Conservation (phyloP, 1,139 yeast genomes). For the Lodderomyces pseudojiufengensis region DNA sequence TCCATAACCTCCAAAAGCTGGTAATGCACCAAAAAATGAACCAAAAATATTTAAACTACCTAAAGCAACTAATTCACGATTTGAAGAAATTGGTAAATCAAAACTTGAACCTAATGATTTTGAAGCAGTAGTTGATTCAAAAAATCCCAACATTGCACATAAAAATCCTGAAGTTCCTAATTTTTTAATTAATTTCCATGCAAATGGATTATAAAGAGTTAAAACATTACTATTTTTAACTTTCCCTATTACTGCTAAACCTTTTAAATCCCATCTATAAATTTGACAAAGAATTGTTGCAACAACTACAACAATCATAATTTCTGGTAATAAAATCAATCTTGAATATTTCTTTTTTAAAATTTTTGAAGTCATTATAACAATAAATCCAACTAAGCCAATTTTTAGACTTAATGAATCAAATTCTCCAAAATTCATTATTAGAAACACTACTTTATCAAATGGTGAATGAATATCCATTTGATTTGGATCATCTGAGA, state of each 20-base stretch:
- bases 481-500: constrained; percentile 30
- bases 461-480: constrained; percentile 74
- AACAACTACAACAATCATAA: constrained; percentile 64
- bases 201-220: constrained; percentile 32
- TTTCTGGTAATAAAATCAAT: constrained; percentile 64
- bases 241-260: constrained; percentile 68
- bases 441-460: constrained; percentile 61
- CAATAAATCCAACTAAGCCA: constrained; percentile 45
- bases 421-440: constrained; percentile 33
- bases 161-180: constrained; percentile 61
- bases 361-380: constrained; percentile 38
- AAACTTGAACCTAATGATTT: constrained; percentile 69
- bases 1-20: constrained; percentile 96
- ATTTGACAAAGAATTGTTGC: constrained; percentile 56
- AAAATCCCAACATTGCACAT: constrained; percentile 85
- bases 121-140: constrained; percentile 92
- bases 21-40: constrained; percentile 73
- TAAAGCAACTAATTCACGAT: constrained; percentile 75
- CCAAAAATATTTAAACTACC: constrained; percentile 73
- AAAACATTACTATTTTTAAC: constrained; percentile 36
- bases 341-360: constrained; percentile 36
- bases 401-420: constrained; percentile 52
- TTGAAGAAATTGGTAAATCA: constrained; percentile 66
- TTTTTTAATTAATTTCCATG: constrained; percentile 33
- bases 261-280: constrained; percentile 54